Base-by-base conservation (phyloP, 1,284 basidiomycete species). In the Porodaedalea pini region DNA sequence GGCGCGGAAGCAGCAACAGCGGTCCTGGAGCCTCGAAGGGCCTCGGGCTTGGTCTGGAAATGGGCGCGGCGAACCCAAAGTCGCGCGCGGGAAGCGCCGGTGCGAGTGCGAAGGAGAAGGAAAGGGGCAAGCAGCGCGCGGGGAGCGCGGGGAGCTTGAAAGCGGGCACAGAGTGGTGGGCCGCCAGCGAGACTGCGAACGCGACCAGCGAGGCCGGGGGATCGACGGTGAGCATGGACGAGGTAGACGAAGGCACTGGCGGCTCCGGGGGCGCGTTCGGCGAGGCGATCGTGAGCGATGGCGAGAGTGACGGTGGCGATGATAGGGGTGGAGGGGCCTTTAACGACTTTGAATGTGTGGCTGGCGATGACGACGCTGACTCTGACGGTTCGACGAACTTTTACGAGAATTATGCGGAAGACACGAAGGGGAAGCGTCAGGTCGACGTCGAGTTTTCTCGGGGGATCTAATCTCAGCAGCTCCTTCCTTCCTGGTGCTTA, bases 361-460 rank as follows among this genome's bases (percentile, higher is more conserved):
- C 70, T 15, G 78, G 75, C 4, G 75, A 78, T 15, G 73, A 71
- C 31, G 70, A 70, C 11, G 75, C 73, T 29, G 67, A 63, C 36
- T 73, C 65, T 54, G 78, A 76, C 64, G 84, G 88, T 62, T 81
- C 81, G 64, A 82, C 80, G 59, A 90, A 90, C 66, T 91, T 90
- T 66, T 92, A 91, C 64, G 89, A 92, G 75, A 91, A 91, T 66
- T 90, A 88, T 67, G 88, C 88, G 17, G 88, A 91, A 72, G 88
- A 90, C 66, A 91, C 88, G 54, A 82, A 80, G 67, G 87, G 86
- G 27, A 88, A 88, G 74, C 77, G 82, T 62, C 68, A 67, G 61
- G 25, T 61, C n/a, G 57, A 60, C 21, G 39, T 54, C 34, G 52
- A 51, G 34, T 39, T 31, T 41, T 32, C 19, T 34, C 15, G n/a